These are phyloP conservation scores for Coleophoma crateriformis DNA, from an alignment of 2,329 filamentous ascomycete genomes.

Conservation along the genomic window DNA sequence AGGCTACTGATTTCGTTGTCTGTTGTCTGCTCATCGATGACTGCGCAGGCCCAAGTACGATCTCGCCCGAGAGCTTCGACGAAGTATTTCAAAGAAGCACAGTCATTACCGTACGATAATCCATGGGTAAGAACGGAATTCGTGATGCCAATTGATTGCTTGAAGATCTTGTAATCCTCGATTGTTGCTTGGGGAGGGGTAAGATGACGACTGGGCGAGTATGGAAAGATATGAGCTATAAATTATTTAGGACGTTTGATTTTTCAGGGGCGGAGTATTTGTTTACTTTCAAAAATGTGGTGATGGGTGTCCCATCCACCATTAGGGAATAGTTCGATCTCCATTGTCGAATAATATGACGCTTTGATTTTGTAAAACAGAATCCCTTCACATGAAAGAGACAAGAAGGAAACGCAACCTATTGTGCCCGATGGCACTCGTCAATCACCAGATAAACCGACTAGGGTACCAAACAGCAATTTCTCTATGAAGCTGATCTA, in stretches of 20 bases:
- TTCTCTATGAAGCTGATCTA: too few relatives aligned
- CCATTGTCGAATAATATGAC: too few relatives aligned
- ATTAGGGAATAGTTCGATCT: conserved; percentile 22
- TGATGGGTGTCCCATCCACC: conserved; percentile 28
- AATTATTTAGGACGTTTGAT: too few relatives aligned
- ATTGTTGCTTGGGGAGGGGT: conserved; percentile 14
- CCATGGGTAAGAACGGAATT: conserved; percentile 31
- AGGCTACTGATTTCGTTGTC: conserved; percentile 18
- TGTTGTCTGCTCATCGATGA: conserved; percentile 22
- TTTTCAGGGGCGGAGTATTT: too few relatives aligned
- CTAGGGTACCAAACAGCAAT: too few relatives aligned
- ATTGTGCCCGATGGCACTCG: too few relatives aligned
- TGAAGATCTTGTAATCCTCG: conserved; percentile 20
- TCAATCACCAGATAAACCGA: too few relatives aligned
- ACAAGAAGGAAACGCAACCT: too few relatives aligned
- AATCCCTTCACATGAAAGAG: too few relatives aligned
- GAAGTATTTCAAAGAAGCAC: conserved; percentile 27
- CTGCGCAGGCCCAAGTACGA: too few relatives aligned
- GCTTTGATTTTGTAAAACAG: too few relatives aligned
- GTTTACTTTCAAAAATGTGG: conserved; percentile 28
- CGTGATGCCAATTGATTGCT: conserved; percentile 22
- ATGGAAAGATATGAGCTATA: neutral
- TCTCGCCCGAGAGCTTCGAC: conserved; percentile 22
- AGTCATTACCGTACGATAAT: conserved; percentile 31
- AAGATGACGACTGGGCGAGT: neutral